A percentile compares a stretch with the other conserved stretches of the same genome.
Conservation (phyloP, 1,284 basidiomycete species). For the Heliocybe sulcata region DNA sequence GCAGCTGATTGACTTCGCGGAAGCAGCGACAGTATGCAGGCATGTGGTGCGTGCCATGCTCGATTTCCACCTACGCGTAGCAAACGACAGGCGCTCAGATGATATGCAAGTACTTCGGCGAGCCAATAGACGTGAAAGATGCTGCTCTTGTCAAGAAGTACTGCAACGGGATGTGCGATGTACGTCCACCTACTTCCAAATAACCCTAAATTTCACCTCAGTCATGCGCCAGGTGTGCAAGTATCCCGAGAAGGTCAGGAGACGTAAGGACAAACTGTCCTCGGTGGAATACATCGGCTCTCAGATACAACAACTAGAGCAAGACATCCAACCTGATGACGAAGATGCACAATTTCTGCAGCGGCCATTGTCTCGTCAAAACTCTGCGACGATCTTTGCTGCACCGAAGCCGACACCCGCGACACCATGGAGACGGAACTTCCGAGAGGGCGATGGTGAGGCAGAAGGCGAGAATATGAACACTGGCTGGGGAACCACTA, state of each 20-base stretch:
- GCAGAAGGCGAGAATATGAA: background rate
- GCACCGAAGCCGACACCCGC: background rate
- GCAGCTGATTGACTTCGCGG: slow-evolving; percentile 64
- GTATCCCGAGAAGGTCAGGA: slow-evolving; percentile 55
- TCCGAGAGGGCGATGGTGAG: background rate
- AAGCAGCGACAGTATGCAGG: slow-evolving; percentile 57
- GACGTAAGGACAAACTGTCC: slow-evolving; percentile 41
- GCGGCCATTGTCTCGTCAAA: slow-evolving; percentile 1
- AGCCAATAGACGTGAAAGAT: slow-evolving; percentile 52
- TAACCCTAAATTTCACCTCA: background rate
- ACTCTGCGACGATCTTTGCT: slow-evolving; percentile 8
- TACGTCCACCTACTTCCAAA: slow-evolving; percentile 26
- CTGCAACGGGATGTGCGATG: slow-evolving; percentile 83
- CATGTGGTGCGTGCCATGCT: slow-evolving; percentile 52
- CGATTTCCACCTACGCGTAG: background rate
- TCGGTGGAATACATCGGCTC: slow-evolving; percentile 33
- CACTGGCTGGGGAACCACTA: background rate
- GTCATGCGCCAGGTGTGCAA: slow-evolving; percentile 55
- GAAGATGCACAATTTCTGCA: slow-evolving; percentile 18
- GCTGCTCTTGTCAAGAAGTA: slow-evolving; percentile 40
- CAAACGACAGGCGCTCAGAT: slow-evolving; percentile 29
- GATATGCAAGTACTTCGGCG: slow-evolving; percentile 83
- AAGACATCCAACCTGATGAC: slow-evolving; percentile 14
- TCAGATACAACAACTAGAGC: slow-evolving; percentile 19
- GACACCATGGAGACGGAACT: background rate